Base-by-base conservation (phyloP, 1,284 basidiomycete species). In the Filobasidium uniguttulatum region DNA sequence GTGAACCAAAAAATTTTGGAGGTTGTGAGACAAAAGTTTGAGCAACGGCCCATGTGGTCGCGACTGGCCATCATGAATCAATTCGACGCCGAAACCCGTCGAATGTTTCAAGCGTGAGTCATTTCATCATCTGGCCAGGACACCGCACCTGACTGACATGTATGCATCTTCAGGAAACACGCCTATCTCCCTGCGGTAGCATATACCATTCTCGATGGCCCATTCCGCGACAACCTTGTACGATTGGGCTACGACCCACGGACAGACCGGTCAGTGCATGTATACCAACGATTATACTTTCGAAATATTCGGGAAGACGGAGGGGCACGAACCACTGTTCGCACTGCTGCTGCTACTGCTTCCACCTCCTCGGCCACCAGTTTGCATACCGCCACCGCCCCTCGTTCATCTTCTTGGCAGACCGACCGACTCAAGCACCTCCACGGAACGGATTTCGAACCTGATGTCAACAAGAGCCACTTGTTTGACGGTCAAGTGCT, bases 131-230 rank as follows among this genome's bases (percentile, higher is more conserved):
- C 40, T 35, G 25, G 19, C 46, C 31, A 1, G 8, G 14, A 46
- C 29, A 14, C 15, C 28, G 8, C 10, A 5, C n/a, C n/a, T 20
- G 26, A 29, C 44, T 25, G 3, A 17, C n/a, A 10, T 40, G n/a
- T n/a, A 28, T 36, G 6, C 31, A 84, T 20, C 78, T 81, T 12
- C 67, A 73, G 73, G 38, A 59, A 69, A 49, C 76, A 74, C 56
- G 58, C 66, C 1, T 71, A 72, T 47, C 61, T 75, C 43, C 67
- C 75, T 0, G 58, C 68, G 8, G 59, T 69, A 4, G 64, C 81
- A 43, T 98, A 91, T 63, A 82, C 85, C 2, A 93, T 97, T 63
- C 78, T 81, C 54, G 91, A 96, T 56, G 93, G 93, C 0, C 88
- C 90, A 2, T 97, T 85, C 82, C 76, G 88, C 46, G 91, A 97